phyloP scores from a whole-genome alignment of 169 alveolate species.

The Eimeria necatrix region DNA sequence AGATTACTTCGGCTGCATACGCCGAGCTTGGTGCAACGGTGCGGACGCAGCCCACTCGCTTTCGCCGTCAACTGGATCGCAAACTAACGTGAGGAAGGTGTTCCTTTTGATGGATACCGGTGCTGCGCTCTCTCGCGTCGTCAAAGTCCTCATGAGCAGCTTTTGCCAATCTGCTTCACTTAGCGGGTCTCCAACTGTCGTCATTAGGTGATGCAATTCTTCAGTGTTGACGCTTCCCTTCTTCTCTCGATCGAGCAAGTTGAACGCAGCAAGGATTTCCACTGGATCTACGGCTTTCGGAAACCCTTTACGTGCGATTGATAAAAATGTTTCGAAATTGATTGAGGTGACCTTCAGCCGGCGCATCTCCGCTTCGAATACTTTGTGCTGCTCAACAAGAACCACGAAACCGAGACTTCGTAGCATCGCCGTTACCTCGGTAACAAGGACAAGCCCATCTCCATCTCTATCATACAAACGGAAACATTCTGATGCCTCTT shows the following conservation, averaged over 20 bases:
- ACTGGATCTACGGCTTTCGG: constrained; percentile 60
- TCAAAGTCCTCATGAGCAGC: constrained; percentile 20
- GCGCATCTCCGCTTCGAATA: constrained; percentile 50
- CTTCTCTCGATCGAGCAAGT: constrained; percentile 56
- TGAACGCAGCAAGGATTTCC: constrained; percentile 50
- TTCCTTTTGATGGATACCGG: constrained; percentile 53
- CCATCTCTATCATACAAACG: constrained; percentile 71
- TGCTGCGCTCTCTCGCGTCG: constrained; percentile 53
- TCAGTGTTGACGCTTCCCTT: constrained; percentile 59
- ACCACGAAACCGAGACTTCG: constrained; percentile 73
- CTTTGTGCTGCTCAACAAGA: constrained; percentile 31
- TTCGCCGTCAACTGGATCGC: constrained; percentile 54
- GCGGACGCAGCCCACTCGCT: constrained; percentile 5
- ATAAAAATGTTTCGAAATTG: constrained; percentile 11
- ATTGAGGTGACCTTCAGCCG: not conserved
- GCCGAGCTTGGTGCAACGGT: not conserved
- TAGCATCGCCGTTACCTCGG: constrained; percentile 52
- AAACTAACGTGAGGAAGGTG: constrained; percentile 30
- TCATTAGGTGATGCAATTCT: constrained; percentile 58
- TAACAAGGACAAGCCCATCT: constrained; percentile 53
- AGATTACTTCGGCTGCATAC: too few species aligned
- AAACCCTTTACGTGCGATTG: constrained; percentile 12
- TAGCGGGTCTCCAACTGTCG: constrained; percentile 46
- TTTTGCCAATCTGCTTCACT: constrained; percentile 56
- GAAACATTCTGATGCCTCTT: constrained; percentile 62